Evolutionary conservation across 352 stramenopile species (phyloP), one percentile per base, ranked within the genome.

Genomic region (Albugo candida): DNA sequence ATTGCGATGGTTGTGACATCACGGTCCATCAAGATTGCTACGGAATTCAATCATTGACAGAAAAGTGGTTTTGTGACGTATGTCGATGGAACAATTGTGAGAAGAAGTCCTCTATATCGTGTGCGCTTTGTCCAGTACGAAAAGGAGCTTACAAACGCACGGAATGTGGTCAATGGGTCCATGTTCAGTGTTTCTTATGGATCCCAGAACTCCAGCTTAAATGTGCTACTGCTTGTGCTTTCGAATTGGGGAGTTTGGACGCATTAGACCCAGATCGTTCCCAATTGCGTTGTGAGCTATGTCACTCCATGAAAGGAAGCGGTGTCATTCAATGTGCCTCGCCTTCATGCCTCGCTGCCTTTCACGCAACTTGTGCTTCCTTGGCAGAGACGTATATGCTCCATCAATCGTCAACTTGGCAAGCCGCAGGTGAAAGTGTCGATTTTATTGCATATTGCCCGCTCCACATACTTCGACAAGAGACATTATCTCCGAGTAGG

Each of bases 21-120:
- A 63, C 70, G 3, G 77, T 93, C 2, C 83, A 95, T 58, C 82
- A 95, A 55, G 81, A 79, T 49, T 95, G 83, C 60, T 95, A 94
- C 45, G 80, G 77, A 4, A 68, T 95, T 11, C 55, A 55, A 6
- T 14, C 46, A 2, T 46, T 94, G 12, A 79, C 81, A 1, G 64
- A 48, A 45, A 75, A 86, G 13, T 96, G 80, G 78, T 88, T 79
- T 41, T 96, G 85, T 43, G 78, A 89, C 34, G 67, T 58, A 34
- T 6, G 8, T 39, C 47, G 21, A 36, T 18, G 37, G 49, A 46
- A 5, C 54, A 58, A 18, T 12, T 21, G 20, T 31, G 5, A 41
- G 19, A 5, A 27, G 10, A 11, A 35, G 10, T 2, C 36, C 16
- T n/a, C 18, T 10, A 5, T 44, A 20, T 42, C 41, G 2, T 92